Conservation (phyloP, 148 eudicot species). For the Amaranthus cruentus region DNA sequence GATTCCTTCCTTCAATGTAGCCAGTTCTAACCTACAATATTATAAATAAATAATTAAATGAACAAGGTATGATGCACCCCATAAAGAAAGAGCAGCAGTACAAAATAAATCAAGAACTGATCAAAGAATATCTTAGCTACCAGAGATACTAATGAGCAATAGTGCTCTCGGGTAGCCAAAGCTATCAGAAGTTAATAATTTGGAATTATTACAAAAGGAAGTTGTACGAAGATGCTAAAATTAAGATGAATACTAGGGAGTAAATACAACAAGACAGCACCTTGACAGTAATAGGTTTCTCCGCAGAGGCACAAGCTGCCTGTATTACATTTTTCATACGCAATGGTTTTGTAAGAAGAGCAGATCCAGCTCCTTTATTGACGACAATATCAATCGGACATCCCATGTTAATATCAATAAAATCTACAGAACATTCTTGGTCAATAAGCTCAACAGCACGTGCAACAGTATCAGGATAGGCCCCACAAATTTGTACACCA, state of each 20-base stretch:
- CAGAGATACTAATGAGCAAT: not conserved
- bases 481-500: conserved; percentile 99
- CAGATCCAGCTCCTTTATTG: conserved; percentile 95
- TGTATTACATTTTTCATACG: conserved; percentile 81
- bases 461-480: conserved; percentile 93
- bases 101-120: not conserved
- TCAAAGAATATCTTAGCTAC: not conserved
- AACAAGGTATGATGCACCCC: not conserved
- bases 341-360: conserved; percentile 88
- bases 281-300: conserved; percentile 87
- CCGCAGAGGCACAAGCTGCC: conserved; percentile 63
- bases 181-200: not conserved
- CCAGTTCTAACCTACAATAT: conserved; percentile 79
- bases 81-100: not conserved
- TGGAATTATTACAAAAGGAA: not conserved
- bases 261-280: conserved; percentile 27
- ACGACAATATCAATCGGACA: conserved; percentile 97
- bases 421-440: conserved; percentile 82
- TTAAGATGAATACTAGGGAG: not conserved
- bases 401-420: conserved; percentile 97
- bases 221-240: not conserved
- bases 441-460: conserved; percentile 93
- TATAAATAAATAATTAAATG: not conserved
- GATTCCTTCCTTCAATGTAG: conserved; percentile 85
- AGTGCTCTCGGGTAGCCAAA: not conserved